Base-by-base conservation (phyloP, 345 rosid genomes). In the Fremontodendron californicum region DNA sequence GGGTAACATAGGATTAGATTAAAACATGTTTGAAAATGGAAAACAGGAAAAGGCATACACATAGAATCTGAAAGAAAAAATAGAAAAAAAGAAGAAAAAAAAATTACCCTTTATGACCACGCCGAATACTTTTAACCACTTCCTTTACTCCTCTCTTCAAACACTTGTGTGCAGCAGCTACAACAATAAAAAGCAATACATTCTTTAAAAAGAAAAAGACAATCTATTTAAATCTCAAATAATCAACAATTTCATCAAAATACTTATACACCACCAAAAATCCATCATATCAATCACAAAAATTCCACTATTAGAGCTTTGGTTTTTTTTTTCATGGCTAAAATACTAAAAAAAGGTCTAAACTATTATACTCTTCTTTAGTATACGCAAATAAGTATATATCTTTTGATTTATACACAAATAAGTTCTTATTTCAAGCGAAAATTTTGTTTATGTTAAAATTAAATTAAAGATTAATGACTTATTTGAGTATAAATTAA, bases 111-210 rank as follows among this genome's bases (percentile, higher is more conserved):
- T 92, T 93, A 25, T 91, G 86, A 29, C 96, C 94, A 3, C 98
- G 93, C 40, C 98, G 83, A 25, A 96, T 93, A 72, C 97, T 93
- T 78, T 93, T 92, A 21, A 95, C 98, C 6, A 96, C 99, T 87
- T 96, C 99, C 82, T 96, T 96, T 37, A 93, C 99, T 12, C 99
- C 99, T 84, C 99, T 89, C 86, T 92, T 96, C 91, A 96, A 83
- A 83, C 99, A 93, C 80, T 92, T 96, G 54, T 87, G 86, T 16
- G 90, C 98, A 75, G 98, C 91, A 82, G 97, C 98, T 96, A 82
- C 40, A 60, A 75, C 12, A 31, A 31, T 7, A 63, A 37, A 75
- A 78, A 76, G 21, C n/a, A 15, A 51, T 29, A 62, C 60, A 9
- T 18, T 21, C 3, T 33, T 12, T 15, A 1, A 42, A 19, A 19